A percentile compares a stretch with the other conserved stretches of the same genome.
These are phyloP conservation scores for Fusarium sp. DNA, from an alignment of 2,329 filamentous ascomycete species.

Conservation along the genomic window DNA sequence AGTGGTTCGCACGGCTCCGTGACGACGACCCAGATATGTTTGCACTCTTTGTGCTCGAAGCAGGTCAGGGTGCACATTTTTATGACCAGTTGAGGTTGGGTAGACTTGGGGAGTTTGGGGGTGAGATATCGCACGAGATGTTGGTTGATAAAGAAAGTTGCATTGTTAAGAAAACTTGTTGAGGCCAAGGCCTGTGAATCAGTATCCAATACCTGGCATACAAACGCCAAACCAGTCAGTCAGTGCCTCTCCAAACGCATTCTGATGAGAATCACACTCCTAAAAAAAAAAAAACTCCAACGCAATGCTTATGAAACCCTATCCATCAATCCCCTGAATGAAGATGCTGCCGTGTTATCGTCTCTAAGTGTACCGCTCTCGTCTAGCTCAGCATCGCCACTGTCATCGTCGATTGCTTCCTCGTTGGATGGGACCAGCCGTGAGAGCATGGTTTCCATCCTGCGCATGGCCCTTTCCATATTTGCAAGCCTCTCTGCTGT, in stretches of 20 bases:
- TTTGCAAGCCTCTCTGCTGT: constrained; percentile 57
- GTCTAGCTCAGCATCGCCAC: constrained; percentile 42
- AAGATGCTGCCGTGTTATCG: constrained; percentile 46
- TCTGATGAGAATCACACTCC: not conserved
- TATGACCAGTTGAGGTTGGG: not conserved
- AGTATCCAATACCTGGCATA: not conserved
- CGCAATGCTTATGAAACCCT: constrained; percentile 10
- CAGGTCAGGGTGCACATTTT: constrained; percentile 61
- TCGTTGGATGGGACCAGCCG: constrained; percentile 49
- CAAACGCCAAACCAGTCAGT: not conserved
- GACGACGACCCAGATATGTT: constrained; percentile 64
- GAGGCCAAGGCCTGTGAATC: constrained; percentile 13
- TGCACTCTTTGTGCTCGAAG: constrained; percentile 60
- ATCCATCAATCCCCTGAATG: constrained; percentile 35
- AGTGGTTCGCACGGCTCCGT: constrained; percentile 58
- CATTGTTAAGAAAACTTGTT: not conserved
- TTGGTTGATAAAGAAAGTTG: not conserved
- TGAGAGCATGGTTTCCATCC: constrained; percentile 60
- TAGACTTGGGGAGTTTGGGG: not conserved
- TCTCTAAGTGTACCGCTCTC: constrained; percentile 44
- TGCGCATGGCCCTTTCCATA: constrained; percentile 61
- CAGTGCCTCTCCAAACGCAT: constrained; percentile 3
- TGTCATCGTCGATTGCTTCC: constrained; percentile 38
- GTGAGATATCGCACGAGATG: not conserved
- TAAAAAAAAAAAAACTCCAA: constrained; percentile 17